Evolutionary conservation across 176 grass and related monocot genomes (phyloP).

Genomic region (Oryza longistaminata): DNA sequence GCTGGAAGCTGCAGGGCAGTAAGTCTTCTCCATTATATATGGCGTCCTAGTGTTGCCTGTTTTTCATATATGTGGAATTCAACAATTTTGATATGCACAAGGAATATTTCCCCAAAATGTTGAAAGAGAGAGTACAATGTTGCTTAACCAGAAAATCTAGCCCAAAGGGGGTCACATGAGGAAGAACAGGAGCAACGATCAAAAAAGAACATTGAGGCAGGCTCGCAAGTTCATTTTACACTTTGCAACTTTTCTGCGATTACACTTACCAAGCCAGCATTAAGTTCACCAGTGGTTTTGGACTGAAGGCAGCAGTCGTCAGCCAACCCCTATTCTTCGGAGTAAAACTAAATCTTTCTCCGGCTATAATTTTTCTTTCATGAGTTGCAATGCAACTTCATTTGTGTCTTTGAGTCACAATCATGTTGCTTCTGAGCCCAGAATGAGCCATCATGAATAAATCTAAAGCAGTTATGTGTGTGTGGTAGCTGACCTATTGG

Average conservation of each 20-base stretch:
- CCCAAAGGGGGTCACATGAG: background rate
- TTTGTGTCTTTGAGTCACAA: constrained; percentile 56
- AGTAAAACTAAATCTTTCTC: background rate
- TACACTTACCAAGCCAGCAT: constrained; percentile 48
- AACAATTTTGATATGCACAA: constrained; percentile 36
- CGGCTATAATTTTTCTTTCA: constrained; percentile 37
- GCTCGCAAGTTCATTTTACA: constrained; percentile 50
- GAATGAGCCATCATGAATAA: constrained; percentile 45
- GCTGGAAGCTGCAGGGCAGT: constrained; percentile 46
- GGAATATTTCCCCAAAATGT: constrained; percentile 12
- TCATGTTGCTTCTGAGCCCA: constrained; percentile 53
- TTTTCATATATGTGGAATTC: constrained; percentile 40
- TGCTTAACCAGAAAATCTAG: background rate
- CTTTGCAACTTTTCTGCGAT: constrained; percentile 45
- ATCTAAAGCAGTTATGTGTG: constrained; percentile 35
- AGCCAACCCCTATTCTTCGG: constrained; percentile 46
- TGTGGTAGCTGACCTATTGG: constrained; percentile 27
- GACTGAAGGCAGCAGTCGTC: constrained; percentile 14
- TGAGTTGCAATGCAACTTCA: constrained; percentile 42
- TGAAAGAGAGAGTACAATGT: background rate
- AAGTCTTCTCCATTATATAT: constrained; percentile 48
- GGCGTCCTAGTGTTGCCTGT: constrained; percentile 43
- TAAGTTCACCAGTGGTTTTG: constrained; percentile 52
- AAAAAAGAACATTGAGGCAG: constrained; percentile 14
- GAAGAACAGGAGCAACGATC: background rate